Base-by-base conservation (phyloP, 805 yeast species). In the Ogataea ganodermae region DNA sequence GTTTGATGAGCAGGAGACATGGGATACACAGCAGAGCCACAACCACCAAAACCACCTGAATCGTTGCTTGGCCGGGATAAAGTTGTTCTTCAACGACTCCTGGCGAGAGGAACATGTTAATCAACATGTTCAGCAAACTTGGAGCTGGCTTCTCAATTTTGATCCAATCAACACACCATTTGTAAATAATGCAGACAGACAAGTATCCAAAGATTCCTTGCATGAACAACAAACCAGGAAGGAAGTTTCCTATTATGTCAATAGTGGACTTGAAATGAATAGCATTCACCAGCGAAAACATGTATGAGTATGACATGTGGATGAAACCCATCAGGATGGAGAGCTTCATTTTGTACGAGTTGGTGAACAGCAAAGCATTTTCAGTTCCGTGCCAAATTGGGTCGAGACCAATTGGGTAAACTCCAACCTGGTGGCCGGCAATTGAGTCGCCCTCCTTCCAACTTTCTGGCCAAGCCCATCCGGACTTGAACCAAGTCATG, bases 301-400 rank as follows among this genome's bases (percentile, higher is more conserved):
- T 66, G 63, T 81, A 85, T 3, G 96, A 88, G 70, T 92, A 94
- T 10, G 91, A 72, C 99, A 94, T 94, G 71, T 94, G 99, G 39
- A 79, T 69, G 69, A 85, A 92, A 3, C 99, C 99, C 91, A 94
- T 86, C 56, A 94, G 75, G 48, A 94, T 85, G 2, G 98, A 90
- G 51, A 94, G 75, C 68, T 94, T 94, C 99, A 94, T 94, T 75
- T 94, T 94, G 73, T 89, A 94, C 2, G 98, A 91, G 72, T 94
- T 94, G 42, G 96, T 80, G 70, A 94, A 94, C 49, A 95, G 70
- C 59, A 94, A 75, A 43, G 84, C 83, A 71, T 94, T 94, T 58
- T 94, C 99, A 33, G 98, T 79, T 14, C 97, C 97, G 68, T 94
- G 99, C 99, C 99, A 94, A 9, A 85, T 87, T 54, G 85, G 87